Conservation (phyloP, 768 basidiomycete genomes). For the Hemileccinum impolitum region DNA sequence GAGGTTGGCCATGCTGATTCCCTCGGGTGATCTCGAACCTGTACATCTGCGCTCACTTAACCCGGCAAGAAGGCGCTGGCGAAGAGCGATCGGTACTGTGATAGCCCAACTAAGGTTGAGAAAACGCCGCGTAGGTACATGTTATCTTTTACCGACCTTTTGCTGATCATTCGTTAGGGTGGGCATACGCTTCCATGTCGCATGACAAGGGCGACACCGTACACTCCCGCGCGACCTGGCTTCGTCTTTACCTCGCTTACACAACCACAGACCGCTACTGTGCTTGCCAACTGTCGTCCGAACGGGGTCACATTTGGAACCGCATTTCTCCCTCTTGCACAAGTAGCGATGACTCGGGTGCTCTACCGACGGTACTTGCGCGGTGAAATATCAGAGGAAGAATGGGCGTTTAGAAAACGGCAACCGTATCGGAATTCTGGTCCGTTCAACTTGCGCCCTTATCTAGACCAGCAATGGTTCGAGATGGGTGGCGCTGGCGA, state of each 20-base stretch:
- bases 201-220: constrained; percentile 33
- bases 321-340: constrained; percentile 46
- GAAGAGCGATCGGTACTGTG: constrained; percentile 38
- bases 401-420: constrained; percentile 49
- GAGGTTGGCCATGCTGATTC: constrained; percentile 39
- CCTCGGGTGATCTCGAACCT: constrained; percentile 39
- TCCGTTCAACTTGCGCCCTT: constrained; percentile 49
- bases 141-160: neutral
- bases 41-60: constrained; percentile 24
- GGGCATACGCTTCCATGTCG: constrained; percentile 54
- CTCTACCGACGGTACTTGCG: constrained; percentile 45
- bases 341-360: constrained; percentile 50
- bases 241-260: constrained; percentile 23
- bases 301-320: constrained; percentile 49
- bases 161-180: constrained; percentile 35
- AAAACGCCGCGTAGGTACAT: constrained; percentile 34
- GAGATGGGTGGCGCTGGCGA: constrained; percentile 42
- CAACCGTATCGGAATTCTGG: constrained; percentile 51
- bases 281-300: constrained; percentile 39
- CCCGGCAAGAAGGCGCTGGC: constrained; percentile 42
- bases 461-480: constrained; percentile 47
- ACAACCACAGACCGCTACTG: constrained; percentile 25
- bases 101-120: constrained; percentile 33
- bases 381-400: constrained; percentile 47
- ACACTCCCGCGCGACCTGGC: constrained; percentile 37